Conservation (phyloP, 805 yeast genomes). For the Nakazawaea sp. region DNA sequence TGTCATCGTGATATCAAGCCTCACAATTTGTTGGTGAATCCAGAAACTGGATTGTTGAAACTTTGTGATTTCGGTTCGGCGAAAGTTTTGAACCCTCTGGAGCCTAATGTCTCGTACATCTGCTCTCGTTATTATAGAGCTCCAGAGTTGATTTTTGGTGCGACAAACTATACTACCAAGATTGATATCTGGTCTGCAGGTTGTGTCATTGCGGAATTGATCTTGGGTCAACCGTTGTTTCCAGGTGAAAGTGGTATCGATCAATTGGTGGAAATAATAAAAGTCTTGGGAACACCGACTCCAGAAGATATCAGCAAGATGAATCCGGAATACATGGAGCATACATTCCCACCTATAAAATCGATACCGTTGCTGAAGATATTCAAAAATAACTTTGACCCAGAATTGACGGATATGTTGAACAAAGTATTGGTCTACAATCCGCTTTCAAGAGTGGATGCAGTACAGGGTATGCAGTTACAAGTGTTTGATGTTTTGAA, state of each 20-base stretch:
- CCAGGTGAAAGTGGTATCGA: constrained; percentile 98
- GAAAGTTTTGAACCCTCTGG: constrained; percentile 79
- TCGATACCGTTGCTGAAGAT: constrained; percentile 68
- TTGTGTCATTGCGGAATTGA: constrained; percentile 95
- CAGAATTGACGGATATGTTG: constrained; percentile 50
- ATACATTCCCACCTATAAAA: constrained; percentile 82
- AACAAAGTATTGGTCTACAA: constrained; percentile 57
- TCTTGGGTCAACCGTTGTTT: constrained; percentile 92
- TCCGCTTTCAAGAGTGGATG: constrained; percentile 57
- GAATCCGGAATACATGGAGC: constrained; percentile 98
- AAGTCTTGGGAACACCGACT: constrained; percentile 92
- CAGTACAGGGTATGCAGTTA: constrained; percentile 45
- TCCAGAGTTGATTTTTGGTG: constrained; percentile 96
- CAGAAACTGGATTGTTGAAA: constrained; percentile 76
- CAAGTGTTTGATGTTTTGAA: constrained; percentile 51
- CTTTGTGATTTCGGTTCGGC: constrained; percentile 97
- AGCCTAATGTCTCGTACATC: constrained; percentile 93
- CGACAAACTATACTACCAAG: constrained; percentile 92
- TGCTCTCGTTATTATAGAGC: constrained; percentile 97
- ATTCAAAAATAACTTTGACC: constrained; percentile 45
- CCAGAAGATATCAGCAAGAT: constrained; percentile 86
- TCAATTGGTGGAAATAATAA: constrained; percentile 93
- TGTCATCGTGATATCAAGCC: constrained; percentile 96
- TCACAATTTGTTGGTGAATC: constrained; percentile 82
- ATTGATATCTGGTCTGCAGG: constrained; percentile 98